A percentile compares a stretch with the other conserved stretches of the same genome.
Evolutionary conservation across 352 stramenopile genomes (phyloP).

Genomic region (Pythium insidiosum): DNA sequence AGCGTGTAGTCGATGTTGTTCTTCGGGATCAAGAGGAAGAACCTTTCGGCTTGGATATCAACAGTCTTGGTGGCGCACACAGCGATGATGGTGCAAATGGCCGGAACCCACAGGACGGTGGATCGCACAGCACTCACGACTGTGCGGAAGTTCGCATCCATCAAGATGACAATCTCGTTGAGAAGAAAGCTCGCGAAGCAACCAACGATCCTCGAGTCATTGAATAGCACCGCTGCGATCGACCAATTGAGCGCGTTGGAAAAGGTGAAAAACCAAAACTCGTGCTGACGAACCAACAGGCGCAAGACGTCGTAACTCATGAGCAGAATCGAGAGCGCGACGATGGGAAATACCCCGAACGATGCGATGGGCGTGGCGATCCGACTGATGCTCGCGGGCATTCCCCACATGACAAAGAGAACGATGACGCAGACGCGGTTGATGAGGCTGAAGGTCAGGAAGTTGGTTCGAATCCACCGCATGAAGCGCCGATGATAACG

Average conservation of each 20-base stretch:
- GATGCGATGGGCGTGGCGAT: conserved; percentile 5
- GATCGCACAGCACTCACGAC: conserved; percentile 2
- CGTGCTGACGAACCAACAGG: conserved; percentile 9
- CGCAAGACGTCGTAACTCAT: conserved; percentile 10
- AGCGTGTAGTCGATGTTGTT: conserved; percentile 14
- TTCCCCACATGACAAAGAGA: conserved; percentile 10
- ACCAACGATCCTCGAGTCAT: conserved; percentile 2
- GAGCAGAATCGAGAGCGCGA: conserved; percentile 3
- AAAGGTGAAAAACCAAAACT: conserved; percentile 19
- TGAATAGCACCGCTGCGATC: conserved; percentile 6
- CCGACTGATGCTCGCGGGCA: neutral
- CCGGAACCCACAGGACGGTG: conserved; percentile 8
- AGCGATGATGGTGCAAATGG: conserved; percentile 8
- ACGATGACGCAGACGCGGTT: conserved; percentile 13
- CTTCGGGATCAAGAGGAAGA: conserved; percentile 2
- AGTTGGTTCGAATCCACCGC: conserved; percentile 6
- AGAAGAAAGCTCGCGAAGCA: conserved; percentile 14
- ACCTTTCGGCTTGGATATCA: conserved; percentile 10
- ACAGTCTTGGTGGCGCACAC: conserved; percentile 3
- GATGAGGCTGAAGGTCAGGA: conserved; percentile 9
- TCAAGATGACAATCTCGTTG: conserved; percentile 9
- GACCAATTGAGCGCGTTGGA: conserved; percentile 15
- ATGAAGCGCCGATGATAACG: conserved; percentile 6
- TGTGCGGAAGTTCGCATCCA: conserved; percentile 18
- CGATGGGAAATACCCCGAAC: conserved; percentile 2